phyloP scores from a whole-genome alignment of 768 basidiomycete genomes.

The Rhizopogon vinicolor region DNA sequence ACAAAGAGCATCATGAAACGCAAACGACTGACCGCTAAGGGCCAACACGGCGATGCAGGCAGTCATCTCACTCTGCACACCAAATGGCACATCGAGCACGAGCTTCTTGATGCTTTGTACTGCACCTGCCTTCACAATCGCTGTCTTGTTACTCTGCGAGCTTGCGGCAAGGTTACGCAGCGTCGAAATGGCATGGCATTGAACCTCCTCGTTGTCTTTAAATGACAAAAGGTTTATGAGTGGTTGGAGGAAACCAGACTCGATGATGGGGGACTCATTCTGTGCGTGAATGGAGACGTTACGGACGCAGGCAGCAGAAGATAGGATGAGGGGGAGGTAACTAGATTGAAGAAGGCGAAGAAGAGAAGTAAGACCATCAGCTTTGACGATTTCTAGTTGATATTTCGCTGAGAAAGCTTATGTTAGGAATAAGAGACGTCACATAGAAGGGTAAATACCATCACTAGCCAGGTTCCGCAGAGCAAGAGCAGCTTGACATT shows the following conservation, averaged over 20 bases:
- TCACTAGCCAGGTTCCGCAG: conserved; percentile 96
- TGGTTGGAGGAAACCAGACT: conserved; percentile 94
- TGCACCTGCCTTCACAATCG: conserved; percentile 96
- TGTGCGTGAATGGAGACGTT: conserved; percentile 98
- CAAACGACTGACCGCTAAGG: conserved; percentile 70
- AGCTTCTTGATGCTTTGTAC: conserved; percentile 96
- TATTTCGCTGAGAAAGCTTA: conserved; percentile 74
- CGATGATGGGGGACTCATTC: conserved; percentile 99
- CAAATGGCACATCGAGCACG: conserved; percentile 90
- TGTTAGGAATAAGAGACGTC: background rate
- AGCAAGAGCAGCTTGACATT: conserved; percentile 96
- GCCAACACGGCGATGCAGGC: conserved; percentile 97
- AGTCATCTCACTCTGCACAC: conserved; percentile 99
- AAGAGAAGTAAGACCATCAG: conserved; percentile 87
- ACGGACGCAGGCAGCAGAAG: conserved; percentile 96
- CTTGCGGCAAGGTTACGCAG: conserved; percentile 94
- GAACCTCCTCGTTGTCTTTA: conserved; percentile 99
- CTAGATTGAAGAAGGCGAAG: conserved; percentile 94
- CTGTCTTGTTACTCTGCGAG: conserved; percentile 96
- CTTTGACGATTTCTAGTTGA: conserved; percentile 96
- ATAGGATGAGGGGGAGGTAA: conserved; percentile 95
- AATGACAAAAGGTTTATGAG: conserved; percentile 94
- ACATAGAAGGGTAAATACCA: conserved; percentile 44
- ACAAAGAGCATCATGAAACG: background rate
- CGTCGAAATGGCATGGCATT: conserved; percentile 98